These are phyloP conservation scores for Linnemannia zychae DNA, from an alignment of 192 early-diverging fungal genomes.

Conservation along the genomic window DNA sequence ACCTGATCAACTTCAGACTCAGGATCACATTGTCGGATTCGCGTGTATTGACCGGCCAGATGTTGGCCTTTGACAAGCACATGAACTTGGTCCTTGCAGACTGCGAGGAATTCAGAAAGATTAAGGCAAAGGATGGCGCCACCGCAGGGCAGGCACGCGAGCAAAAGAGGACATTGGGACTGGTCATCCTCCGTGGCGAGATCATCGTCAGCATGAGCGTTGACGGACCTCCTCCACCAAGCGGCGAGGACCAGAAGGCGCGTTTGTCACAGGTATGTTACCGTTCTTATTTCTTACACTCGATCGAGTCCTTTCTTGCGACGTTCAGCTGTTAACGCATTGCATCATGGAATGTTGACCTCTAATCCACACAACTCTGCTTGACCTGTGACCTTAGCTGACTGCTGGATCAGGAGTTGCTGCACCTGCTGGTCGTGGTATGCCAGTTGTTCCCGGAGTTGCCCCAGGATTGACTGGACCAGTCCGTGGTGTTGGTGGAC, in stretches of 20 bases:
- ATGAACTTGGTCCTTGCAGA: constrained; percentile 99
- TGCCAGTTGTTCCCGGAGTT: constrained; percentile 69
- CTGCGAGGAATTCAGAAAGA: constrained; percentile 95
- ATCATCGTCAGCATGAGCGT: constrained; percentile 92
- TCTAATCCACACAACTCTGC: neutral
- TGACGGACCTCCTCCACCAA: constrained; percentile 89
- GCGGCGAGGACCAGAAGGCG: constrained; percentile 64
- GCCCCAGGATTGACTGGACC: constrained; percentile 85
- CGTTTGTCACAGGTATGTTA: constrained; percentile 58
- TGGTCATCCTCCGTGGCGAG: constrained; percentile 97
- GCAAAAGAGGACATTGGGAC: constrained; percentile 93
- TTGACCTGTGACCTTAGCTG: constrained; percentile 3
- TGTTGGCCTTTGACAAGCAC: constrained; percentile 99
- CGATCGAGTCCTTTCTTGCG: neutral
- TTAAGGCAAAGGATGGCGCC: constrained; percentile 81
- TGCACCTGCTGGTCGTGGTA: constrained; percentile 59
- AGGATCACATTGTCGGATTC: constrained; percentile 93
- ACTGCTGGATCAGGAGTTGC: constrained; percentile 35
- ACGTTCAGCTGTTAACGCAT: neutral
- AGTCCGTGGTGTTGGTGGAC: constrained; percentile 96
- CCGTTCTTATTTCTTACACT: neutral
- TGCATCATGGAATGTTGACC: neutral
- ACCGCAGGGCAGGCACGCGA: constrained; percentile 69
- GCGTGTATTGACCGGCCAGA: constrained; percentile 94
- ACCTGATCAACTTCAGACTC: constrained; percentile 94